Base-by-base conservation (phyloP, 2,329 filamentous ascomycete species). In the Exophiala sp. region DNA sequence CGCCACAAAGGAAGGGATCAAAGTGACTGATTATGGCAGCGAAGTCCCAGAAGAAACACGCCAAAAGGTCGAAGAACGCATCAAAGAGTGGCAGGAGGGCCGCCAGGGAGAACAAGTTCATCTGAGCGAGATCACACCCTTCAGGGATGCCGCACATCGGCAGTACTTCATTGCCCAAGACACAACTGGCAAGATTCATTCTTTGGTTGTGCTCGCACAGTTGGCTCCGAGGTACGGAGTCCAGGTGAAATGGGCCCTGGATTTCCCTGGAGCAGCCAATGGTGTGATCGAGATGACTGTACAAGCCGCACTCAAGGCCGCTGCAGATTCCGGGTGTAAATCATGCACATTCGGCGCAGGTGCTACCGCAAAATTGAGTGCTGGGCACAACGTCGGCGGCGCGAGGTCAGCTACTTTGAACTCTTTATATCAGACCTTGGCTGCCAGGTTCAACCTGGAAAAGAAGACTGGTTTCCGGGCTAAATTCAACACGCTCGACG, bases 231-330 rank as follows among this genome's bases (percentile, higher is more conserved):
- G 83, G 42, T 82, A 92, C 69, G 89, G 89, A 48, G 91, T 87
- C 79, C 89, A 94, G 73, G 84, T 92, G 66, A 92, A 94, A 75
- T 92, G 89, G 75, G 85, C 86, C 1, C 82, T 92, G 45, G 88
- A 92, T 70, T 92, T 94, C 75, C 88, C 88, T 1, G 81, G 80
- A 12, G 82, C 88, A 2, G 85, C 88, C 11, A 87, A 83, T 38
- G 89, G 89, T 36, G 83, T 86, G 39, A 92, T 92, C 59, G 89
- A 94, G 72, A 77, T 84, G 14, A 78, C 89, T 12, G 86, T 90
- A 59, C 78, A 84, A 50, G 77, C 82, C 65, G 79, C 83, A 0
- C 73, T 89, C 47, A 80, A 80, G 65, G 69, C 72, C 20, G 72
- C 79, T 8, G 75, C 76, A 0, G 72, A 76, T 1, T 70, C 72